A percentile compares a stretch with the other conserved stretches of the same genome.
These are phyloP conservation scores for Rickenella mellea DNA, from an alignment of 768 basidiomycete species.

Conservation along the genomic window DNA sequence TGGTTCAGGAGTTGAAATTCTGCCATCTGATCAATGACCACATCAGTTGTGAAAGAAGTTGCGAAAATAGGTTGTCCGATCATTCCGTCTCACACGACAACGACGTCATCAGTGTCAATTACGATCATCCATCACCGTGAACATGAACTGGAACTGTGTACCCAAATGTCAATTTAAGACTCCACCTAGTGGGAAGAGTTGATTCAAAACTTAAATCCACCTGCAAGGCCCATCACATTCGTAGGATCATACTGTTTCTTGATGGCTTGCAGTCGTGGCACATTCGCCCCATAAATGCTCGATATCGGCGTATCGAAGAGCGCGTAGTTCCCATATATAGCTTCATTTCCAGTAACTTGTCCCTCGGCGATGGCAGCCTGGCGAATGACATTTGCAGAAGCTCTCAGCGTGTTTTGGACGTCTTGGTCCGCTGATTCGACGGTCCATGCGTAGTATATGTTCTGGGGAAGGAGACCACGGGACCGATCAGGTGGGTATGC, in stretches of 20 bases:
- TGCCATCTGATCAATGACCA: no score
- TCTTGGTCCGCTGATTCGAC: not conserved
- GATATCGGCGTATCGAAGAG: constrained; percentile 6
- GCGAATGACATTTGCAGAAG: not conserved
- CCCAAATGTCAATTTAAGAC: no score
- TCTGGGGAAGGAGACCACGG: constrained; percentile 7
- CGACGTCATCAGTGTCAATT: no score
- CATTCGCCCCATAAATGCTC: constrained; percentile 9
- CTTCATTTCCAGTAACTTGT: constrained; percentile 6
- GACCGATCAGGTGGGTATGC: constrained; percentile 12
- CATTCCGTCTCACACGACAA: no score
- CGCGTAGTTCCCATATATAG: constrained; percentile 13
- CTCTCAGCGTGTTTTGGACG: not conserved
- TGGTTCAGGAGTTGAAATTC: no score
- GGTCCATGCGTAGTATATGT: constrained; percentile 9
- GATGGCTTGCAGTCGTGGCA: constrained; percentile 7
- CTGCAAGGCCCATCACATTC: constrained; percentile 12
- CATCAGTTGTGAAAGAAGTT: no score
- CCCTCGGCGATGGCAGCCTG: constrained; percentile 7
- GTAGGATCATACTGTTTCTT: constrained; percentile 5
- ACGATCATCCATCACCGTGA: no score
- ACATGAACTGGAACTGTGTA: no score
- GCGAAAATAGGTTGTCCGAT: no score
- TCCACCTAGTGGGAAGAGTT: no score
- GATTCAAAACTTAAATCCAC: constrained; percentile 12